Evolutionary conservation across 192 early-diverging fungal genomes (phyloP), one percentile per base, ranked within the genome.

Genomic region (Hyaloraphidium curvatum): DNA sequence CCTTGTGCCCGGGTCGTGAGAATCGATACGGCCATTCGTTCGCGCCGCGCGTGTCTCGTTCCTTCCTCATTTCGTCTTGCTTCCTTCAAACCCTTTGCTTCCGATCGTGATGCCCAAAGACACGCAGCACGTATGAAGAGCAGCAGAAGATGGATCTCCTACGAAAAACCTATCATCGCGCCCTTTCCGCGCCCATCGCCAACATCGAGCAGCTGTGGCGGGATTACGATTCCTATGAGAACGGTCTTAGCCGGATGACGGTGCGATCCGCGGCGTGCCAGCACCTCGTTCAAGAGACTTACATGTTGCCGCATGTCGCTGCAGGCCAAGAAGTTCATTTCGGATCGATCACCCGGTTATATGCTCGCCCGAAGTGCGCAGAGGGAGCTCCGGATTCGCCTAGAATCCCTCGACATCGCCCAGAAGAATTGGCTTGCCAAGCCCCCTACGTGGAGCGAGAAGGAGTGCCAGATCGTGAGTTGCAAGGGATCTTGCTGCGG

Each of bases 131-230:
- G 21, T 89, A 82, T 72, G 89, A 94, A 67, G 86, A 94, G 54
- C 87, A 91, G 60, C 80, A 83, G 58, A 89, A 86, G 58, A 82
- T 83, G 78, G 86, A 87, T 40, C 62, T 66, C 27, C 73, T 90
- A 67, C 82, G 93, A 40, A 69, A 81, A 23, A 73, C 81, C 3
- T 97, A 79, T 56, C 87, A 91, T 54, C 70, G 74, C 28, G 93
- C 89, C 19, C 73, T 93, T n/a, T 67, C 75, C 28, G 87, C 88
- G 27, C 93, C 93, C 0, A 54, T 91, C 31, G 66, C 78, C 50
- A 88, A 90, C 41, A 75, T 97, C 13, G 91, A 94, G 54, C 73
- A 81, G 59, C 74, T 97, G 13, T 97, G 93, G 93, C 90, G 89
- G 51, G 80, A 90, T 31, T 94, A 94, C 64, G 93, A 97, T 64